Conservation (phyloP, 139 green algal species). For the Diplosphaera chodatii region DNA sequence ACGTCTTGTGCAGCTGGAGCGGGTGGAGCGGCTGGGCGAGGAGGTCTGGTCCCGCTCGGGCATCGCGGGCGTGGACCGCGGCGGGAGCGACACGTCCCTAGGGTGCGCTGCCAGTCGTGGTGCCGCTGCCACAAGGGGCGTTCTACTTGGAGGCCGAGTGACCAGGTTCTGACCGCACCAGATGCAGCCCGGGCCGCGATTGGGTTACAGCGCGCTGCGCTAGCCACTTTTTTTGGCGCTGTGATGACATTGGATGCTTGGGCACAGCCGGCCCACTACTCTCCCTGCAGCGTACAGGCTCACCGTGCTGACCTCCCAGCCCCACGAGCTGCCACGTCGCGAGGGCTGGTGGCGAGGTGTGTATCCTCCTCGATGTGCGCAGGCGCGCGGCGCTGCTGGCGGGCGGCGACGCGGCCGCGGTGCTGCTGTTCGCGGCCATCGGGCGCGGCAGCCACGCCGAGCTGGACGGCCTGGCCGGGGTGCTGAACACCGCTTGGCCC, state of each 20-base stretch:
- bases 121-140: neutral
- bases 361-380: too few species aligned
- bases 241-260: too few species aligned
- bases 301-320: too few species aligned
- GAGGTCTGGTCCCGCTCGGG: conserved; percentile 54
- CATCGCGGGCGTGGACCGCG: conserved; percentile 50
- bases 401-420: conserved; percentile 49
- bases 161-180: too few species aligned
- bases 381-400: conserved; percentile 46
- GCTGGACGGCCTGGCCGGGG: conserved; percentile 18
- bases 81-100: conserved; percentile 11
- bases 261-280: too few species aligned
- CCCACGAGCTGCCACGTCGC: too few species aligned
- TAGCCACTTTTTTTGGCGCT: too few species aligned
- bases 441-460: conserved; percentile 62
- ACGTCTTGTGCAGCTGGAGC: neutral
- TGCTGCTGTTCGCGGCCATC: conserved; percentile 68
- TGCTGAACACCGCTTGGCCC: conserved; percentile 53
- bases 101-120: neutral
- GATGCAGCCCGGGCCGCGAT: too few species aligned
- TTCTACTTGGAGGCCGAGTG: too few species aligned
- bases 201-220: too few species aligned
- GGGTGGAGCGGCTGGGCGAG: conserved; percentile 16
- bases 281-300: too few species aligned
- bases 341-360: too few species aligned